Conservation (phyloP, 2,329 filamentous ascomycete species). For the Colletotrichum sp. region DNA sequence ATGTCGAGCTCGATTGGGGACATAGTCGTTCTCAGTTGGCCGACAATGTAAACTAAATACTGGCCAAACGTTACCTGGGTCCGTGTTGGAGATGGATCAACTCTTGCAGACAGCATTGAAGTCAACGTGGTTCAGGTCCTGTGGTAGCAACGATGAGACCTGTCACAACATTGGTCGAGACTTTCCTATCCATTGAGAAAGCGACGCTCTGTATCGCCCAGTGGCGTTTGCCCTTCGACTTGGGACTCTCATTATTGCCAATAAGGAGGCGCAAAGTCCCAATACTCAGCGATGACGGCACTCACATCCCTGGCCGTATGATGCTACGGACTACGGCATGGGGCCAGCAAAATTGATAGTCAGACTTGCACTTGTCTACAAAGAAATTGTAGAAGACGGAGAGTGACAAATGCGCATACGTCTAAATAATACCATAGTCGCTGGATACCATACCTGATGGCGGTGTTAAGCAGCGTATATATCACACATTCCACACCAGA, state of each 20-base stretch:
- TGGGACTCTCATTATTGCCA: not conserved
- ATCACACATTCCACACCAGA: too few relatives aligned
- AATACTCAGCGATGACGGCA: not conserved
- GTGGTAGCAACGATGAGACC: not conserved
- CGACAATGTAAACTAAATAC: not conserved
- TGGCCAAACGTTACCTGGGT: not conserved
- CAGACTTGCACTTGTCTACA: not conserved
- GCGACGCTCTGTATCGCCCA: not conserved
- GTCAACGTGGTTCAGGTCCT: not conserved
- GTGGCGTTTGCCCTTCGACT: not conserved
- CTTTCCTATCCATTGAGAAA: not conserved
- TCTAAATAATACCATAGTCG: not conserved
- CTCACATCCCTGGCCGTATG: fast-evolving
- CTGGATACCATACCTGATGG: too few relatives aligned
- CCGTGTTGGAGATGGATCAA: not conserved
- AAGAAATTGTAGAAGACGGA: not conserved
- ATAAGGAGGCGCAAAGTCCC: not conserved
- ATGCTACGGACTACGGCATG: not conserved
- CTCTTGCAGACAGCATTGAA: not conserved
- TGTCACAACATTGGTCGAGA: fast-evolving
- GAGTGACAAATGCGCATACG: not conserved
- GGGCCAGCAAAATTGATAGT: not conserved
- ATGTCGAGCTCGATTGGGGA: fast-evolving
- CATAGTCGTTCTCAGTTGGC: not conserved
- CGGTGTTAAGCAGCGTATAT: too few relatives aligned